phyloP scores from a whole-genome alignment of 1,284 basidiomycete species.

The Heterobasidion parviporum region DNA sequence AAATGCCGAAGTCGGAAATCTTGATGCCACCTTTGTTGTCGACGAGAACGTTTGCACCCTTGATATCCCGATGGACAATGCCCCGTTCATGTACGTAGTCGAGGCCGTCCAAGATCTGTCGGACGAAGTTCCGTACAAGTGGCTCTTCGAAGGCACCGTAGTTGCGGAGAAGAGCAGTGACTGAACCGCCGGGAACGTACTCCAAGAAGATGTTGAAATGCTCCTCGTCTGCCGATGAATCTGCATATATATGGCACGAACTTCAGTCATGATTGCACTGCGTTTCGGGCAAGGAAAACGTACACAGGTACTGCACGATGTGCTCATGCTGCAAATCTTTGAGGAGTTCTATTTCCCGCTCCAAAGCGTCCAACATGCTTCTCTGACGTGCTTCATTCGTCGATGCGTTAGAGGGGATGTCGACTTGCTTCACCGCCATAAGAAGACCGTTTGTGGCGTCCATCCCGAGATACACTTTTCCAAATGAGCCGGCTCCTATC shows the following conservation, averaged over 20 bases:
- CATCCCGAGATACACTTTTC: conserved; percentile 96
- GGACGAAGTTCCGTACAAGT: conserved; percentile 89
- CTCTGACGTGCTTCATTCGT: conserved; percentile 92
- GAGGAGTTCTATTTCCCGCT: conserved; percentile 93
- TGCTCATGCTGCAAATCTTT: conserved; percentile 95
- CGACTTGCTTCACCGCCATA: conserved; percentile 99
- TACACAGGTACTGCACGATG: conserved; percentile 96
- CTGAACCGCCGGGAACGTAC: conserved; percentile 97
- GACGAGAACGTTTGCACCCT: conserved; percentile 96
- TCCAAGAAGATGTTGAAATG: conserved; percentile 98
- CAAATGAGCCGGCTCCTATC: conserved; percentile 95
- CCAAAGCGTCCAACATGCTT: conserved; percentile 91
- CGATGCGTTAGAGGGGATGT: conserved; percentile 80
- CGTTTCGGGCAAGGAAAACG: conserved; percentile 18
- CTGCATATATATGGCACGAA: not conserved
- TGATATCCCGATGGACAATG: conserved; percentile 98
- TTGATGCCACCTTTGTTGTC: conserved; percentile 99
- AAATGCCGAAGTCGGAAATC: conserved; percentile 98
- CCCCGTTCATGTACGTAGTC: conserved; percentile 90
- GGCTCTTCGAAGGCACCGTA: conserved; percentile 97
- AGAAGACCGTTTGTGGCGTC: conserved; percentile 88
- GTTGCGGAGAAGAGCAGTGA: conserved; percentile 85
- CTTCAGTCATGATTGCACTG: not conserved
- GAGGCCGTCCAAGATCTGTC: conserved; percentile 89
- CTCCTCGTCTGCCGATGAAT: conserved; percentile 51